Conservation (phyloP, 768 basidiomycete genomes). For the Phlegmacium glaucopus region DNA sequence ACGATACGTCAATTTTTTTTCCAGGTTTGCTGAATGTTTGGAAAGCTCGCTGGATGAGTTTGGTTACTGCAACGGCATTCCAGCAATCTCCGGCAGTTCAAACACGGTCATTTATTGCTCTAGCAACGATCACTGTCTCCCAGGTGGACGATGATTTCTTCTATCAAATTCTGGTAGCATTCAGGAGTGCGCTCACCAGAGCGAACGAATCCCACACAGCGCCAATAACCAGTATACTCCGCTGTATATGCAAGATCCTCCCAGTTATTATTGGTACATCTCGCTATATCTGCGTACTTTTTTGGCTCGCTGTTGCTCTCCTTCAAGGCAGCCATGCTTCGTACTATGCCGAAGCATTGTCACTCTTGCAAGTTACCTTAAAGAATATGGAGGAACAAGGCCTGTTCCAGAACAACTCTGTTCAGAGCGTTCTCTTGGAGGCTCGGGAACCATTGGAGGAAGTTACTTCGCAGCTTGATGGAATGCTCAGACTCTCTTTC, state of each 20-base stretch:
- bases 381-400: constrained; percentile 62
- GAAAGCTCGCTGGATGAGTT: constrained; percentile 91
- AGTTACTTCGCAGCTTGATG: constrained; percentile 68
- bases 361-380: constrained; percentile 62
- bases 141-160: constrained; percentile 92
- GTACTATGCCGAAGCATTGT: constrained; percentile 66
- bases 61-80: constrained; percentile 86
- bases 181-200: constrained; percentile 66
- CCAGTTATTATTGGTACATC: constrained; percentile 67
- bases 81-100: constrained; percentile 88
- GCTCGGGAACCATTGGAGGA: constrained; percentile 64
- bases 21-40: constrained; percentile 80
- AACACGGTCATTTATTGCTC: constrained; percentile 78
- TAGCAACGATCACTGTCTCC: constrained; percentile 76
- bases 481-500: constrained; percentile 71
- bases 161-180: constrained; percentile 90
- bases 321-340: constrained; percentile 73
- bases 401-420: constrained; percentile 50
- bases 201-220: constrained; percentile 67
- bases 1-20: constrained; percentile 3
- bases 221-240: constrained; percentile 83
- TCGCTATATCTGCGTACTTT: constrained; percentile 69
- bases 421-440: constrained; percentile 59
- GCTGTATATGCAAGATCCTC: constrained; percentile 77
- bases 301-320: constrained; percentile 87